Evolutionary conservation across 2,329 filamentous ascomycete species (phyloP).

Genomic region (Talaromyces amestolkiae): DNA sequence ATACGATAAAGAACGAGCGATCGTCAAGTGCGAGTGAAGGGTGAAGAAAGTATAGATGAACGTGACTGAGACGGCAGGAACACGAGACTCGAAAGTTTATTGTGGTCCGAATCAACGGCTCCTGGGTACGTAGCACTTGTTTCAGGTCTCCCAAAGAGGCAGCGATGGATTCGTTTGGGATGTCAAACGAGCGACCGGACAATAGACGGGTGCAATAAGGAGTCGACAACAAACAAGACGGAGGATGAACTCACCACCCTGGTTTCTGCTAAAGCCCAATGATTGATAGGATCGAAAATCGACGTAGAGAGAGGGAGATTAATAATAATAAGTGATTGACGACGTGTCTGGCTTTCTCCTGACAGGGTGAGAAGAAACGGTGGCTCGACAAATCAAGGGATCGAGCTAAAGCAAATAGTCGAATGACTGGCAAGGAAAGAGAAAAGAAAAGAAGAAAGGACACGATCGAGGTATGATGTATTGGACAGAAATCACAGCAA

Average conservation of each 20-base stretch:
- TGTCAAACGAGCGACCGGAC: background rate
- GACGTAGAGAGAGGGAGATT: background rate
- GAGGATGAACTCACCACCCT: constrained; percentile 13
- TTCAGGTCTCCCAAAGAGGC: background rate
- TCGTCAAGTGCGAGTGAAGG: background rate
- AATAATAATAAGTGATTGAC: background rate
- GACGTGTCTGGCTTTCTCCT: background rate
- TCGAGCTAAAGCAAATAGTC: background rate
- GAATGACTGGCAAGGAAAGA: background rate
- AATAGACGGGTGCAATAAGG: background rate
- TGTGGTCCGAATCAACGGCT: background rate
- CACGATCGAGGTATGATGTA: background rate
- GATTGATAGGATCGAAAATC: background rate
- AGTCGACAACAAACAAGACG: background rate
- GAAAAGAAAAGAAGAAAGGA: background rate
- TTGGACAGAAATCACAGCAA: background rate
- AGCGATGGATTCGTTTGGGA: background rate
- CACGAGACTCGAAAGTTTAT: background rate
- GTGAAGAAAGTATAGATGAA: background rate
- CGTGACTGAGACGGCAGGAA: background rate
- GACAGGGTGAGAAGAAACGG: background rate
- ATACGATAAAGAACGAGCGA: background rate
- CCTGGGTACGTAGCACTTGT: background rate
- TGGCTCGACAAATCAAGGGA: constrained; percentile 3
- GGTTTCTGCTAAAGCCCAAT: constrained; percentile 10